Evolutionary conservation across 345 rosid genomes (phyloP).

Genomic region (Pistacia atlantica): DNA sequence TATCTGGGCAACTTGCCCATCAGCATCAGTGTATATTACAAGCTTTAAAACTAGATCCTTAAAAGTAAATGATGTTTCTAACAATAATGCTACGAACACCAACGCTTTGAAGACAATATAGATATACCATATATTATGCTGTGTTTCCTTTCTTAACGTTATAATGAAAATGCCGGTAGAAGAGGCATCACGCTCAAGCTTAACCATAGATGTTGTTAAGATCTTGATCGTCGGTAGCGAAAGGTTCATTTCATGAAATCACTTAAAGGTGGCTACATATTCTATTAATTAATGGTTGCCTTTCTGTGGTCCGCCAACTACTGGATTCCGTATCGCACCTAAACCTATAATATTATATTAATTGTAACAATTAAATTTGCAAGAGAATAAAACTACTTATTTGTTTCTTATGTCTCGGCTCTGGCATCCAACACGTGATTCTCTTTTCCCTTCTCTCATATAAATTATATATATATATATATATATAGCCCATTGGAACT

Average conservation of each 20-base stretch:
- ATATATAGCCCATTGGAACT: no score
- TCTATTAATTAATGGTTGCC: not conserved
- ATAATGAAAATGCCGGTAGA: not conserved
- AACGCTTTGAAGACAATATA: no score
- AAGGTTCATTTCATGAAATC: constrained; percentile 3
- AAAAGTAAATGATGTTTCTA: no score
- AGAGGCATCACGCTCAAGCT: not conserved
- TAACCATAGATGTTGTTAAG: not conserved
- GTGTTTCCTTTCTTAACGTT: not conserved
- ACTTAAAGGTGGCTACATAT: no score
- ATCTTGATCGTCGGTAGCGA: constrained; percentile 5
- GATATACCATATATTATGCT: not conserved
- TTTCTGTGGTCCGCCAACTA: not conserved
- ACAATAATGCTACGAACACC: no score
- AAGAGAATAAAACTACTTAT: not conserved
- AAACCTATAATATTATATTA: not conserved
- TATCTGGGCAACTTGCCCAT: no score
- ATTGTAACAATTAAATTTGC: no score
- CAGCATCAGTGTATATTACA: no score
- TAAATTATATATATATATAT: no score
- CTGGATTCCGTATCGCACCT: not conserved
- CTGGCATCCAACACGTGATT: not conserved
- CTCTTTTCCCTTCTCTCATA: no score
- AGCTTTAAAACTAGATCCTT: no score
- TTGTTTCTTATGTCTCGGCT: not conserved